Evolutionary conservation across 129 eudicot species (phyloP), one percentile per base, ranked within the genome.

Genomic region (Lactuca sativa): DNA sequence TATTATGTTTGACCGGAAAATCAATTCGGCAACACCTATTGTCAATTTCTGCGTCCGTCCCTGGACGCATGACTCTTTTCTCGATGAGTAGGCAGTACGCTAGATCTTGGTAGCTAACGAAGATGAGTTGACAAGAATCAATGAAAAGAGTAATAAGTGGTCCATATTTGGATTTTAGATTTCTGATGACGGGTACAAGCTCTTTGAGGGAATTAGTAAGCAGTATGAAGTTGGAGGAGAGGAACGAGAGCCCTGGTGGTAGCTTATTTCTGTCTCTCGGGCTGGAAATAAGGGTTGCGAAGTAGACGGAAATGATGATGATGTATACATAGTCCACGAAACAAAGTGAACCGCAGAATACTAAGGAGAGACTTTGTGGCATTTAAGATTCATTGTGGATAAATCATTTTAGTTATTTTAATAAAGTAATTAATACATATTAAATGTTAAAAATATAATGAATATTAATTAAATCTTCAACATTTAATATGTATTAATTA

Each of bases 11-110:
- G 21, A 21, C 21, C 21, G 21, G 21, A 1, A 21, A 21, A 21
- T n/a, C n/a, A 21, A 21, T 0, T 21, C 1, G 21, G 21, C 21
- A 21, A 21, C 21, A 21, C 21, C 21, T 21, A 21, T 1, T 21
- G 21, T 21, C 21, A 21, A 21, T 21, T 21, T 0, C 21, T 21
- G 21, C 21, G 1, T 21, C 21, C 21, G 1, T 21, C 21, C 21
- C 0, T 0, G 1, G 21, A 78, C 79, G 41, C 81, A 8, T 30
- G 85, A 75, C 5, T 21, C 96, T 88, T 17, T 80, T 69, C 11
- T 84, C 79, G 64, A 90, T 67, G 9, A 90, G 88, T 17, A 86
- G 67, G 2, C 54, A 38, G 81, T 90, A 88, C 12, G 90, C 83
- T 7, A 84, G 58, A 30, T 82, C 51, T 58, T 72, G 88, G 36